Conservation (phyloP, 768 basidiomycete genomes). For the Pleurotus tuoliensis region DNA sequence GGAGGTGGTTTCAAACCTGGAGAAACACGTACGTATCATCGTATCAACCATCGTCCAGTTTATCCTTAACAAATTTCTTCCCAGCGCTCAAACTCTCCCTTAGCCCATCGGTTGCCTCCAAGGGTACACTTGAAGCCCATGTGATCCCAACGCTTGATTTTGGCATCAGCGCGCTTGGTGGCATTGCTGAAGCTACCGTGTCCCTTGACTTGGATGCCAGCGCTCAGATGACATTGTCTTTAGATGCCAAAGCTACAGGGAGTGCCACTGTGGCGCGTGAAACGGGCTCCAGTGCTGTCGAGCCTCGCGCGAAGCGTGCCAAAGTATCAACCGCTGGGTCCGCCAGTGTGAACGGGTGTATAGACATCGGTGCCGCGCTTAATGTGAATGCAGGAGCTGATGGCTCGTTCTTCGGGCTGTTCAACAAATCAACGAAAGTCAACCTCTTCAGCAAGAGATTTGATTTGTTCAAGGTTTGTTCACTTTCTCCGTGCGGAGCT, state of each 20-base stretch:
- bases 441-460: slow-evolving; percentile 33
- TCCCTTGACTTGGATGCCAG: slow-evolving; percentile 24
- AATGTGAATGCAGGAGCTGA: slow-evolving; percentile 37
- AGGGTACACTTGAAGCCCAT: slow-evolving; percentile 27
- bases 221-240: slow-evolving; percentile 6
- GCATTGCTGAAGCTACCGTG: slow-evolving; percentile 24
- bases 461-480: slow-evolving; percentile 31
- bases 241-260: slow-evolving; percentile 1
- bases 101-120: slow-evolving; percentile 22
- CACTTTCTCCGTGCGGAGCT: neutral
- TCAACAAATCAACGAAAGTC: slow-evolving; percentile 27
- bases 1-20: slow-evolving; percentile 22
- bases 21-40: slow-evolving; percentile 23
- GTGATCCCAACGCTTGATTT: slow-evolving; percentile 33
- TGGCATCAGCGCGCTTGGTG: slow-evolving; percentile 25
- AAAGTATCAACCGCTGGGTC: neutral
- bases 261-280: neutral
- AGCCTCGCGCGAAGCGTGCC: neutral
- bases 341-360: slow-evolving; percentile 26
- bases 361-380: slow-evolving; percentile 29
- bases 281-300: too few species aligned
- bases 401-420: slow-evolving; percentile 36
- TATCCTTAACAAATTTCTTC: neutral
- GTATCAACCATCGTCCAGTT: too few species aligned
- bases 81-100: slow-evolving; percentile 26